Evolutionary conservation across 2,329 filamentous ascomycete species (phyloP).

Genomic region (Aspergillus texensis): DNA sequence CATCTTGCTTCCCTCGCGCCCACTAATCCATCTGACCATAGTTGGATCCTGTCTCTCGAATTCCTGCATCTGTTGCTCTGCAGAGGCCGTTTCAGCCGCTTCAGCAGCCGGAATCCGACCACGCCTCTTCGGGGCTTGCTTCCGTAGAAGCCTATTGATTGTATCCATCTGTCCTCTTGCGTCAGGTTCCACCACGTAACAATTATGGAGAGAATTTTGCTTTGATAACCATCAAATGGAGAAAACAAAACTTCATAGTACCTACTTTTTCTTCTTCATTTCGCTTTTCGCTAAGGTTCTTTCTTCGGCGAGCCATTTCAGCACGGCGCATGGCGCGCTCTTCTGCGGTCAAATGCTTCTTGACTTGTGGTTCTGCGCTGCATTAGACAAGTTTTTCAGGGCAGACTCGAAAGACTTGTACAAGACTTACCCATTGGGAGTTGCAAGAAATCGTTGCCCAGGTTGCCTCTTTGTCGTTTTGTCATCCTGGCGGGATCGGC

Average conservation of each 20-base stretch:
- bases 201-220: not conserved
- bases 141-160: conserved; percentile 68
- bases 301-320: conserved; percentile 73
- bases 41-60: conserved; percentile 45
- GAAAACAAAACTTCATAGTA: conserved; percentile 24
- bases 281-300: conserved; percentile 75
- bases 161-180: conserved; percentile 60
- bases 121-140: conserved; percentile 64
- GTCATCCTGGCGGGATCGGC: conserved; percentile 68
- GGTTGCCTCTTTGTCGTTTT: conserved; percentile 66
- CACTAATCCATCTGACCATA: conserved; percentile 50
- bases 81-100: conserved; percentile 45
- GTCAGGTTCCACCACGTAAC: conserved; percentile 18
- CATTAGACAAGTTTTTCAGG: conserved; percentile 16
- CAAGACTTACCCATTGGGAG: conserved; percentile 58
- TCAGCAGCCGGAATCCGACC: conserved; percentile 52
- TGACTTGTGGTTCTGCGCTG: conserved; percentile 65
- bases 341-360: conserved; percentile 72
- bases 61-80: conserved; percentile 41
- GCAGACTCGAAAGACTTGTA: not conserved
- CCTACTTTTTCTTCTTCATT: conserved; percentile 76
- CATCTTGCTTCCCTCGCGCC: conserved; percentile 43
- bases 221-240: not conserved
- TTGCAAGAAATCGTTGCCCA: conserved; percentile 54
- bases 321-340: conserved; percentile 73